Conservation (phyloP, 805 yeast genomes). For the Metschnikowia colocasiae region DNA sequence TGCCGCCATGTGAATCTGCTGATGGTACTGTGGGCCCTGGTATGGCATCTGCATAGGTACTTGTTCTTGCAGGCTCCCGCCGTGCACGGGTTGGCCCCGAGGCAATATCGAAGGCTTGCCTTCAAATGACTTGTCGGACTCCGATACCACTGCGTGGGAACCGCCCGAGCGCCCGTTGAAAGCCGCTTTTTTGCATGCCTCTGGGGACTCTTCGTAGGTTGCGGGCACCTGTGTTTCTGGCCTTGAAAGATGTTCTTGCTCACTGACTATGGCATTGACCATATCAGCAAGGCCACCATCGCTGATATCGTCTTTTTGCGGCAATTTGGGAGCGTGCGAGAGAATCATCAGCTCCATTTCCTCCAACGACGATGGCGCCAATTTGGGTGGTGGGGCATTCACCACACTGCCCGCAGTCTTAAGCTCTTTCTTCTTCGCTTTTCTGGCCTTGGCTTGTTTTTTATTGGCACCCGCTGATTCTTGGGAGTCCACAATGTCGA, state of each 20-base stretch:
- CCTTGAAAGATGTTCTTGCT: slow-evolving; percentile 1
- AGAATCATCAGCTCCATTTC: slow-evolving; percentile 37
- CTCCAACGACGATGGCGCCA: slow-evolving; percentile 28
- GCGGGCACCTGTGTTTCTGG: neutral
- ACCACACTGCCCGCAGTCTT: neutral
- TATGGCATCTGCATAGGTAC: neutral
- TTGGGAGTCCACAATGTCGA: slow-evolving; percentile 13
- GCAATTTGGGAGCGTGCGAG: slow-evolving; percentile 28
- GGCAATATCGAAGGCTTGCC: neutral
- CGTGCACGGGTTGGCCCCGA: neutral
- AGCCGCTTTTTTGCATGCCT: neutral
- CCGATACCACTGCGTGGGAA: neutral
- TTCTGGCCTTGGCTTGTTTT: neutral
- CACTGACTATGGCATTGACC: slow-evolving; percentile 17
- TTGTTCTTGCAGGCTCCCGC: neutral
- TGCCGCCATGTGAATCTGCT: neutral
- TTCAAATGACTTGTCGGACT: neutral
- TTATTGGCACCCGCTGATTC: neutral
- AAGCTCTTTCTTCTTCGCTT: slow-evolving; percentile 5
- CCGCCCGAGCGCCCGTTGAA: neutral
- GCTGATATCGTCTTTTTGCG: slow-evolving; percentile 5
- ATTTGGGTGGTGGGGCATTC: neutral
- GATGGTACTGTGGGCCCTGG: neutral
- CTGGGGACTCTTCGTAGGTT: neutral
- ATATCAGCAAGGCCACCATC: slow-evolving; percentile 15